Percentiles rank a stretch among this genome's conserved stretches.
Evolutionary conservation across 2,329 filamentous ascomycete genomes (phyloP).

Genomic region (Alternaria sp.): DNA sequence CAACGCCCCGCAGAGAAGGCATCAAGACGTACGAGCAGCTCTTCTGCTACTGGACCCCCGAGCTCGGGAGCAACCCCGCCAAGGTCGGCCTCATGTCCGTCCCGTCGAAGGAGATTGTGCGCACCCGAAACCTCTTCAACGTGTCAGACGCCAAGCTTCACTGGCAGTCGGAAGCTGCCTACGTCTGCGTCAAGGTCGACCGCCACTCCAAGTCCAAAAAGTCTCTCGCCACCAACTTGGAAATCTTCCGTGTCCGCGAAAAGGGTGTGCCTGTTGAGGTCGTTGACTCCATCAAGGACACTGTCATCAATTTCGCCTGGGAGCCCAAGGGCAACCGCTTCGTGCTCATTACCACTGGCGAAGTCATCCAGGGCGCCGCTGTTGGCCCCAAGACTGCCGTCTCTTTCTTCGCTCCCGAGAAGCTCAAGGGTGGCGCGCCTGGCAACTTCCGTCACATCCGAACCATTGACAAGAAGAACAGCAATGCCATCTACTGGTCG

Average conservation of each 20-base stretch:
- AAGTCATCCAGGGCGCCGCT: constrained; percentile 76
- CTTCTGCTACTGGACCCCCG: constrained; percentile 98
- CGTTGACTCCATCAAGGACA: constrained; percentile 96
- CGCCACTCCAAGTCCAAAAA: constrained; percentile 99
- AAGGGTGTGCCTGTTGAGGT: constrained; percentile 99
- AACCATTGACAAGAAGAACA: constrained; percentile 98
- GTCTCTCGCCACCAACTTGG: constrained; percentile 92
- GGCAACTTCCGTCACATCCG: constrained; percentile 97
- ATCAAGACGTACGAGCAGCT: constrained; percentile 94
- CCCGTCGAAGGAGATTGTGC: constrained; percentile 90
- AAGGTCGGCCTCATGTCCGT: constrained; percentile 97
- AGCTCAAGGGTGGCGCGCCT: constrained; percentile 77
- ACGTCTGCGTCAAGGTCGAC: constrained; percentile 98
- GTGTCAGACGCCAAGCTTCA: constrained; percentile 97
- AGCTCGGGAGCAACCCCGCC: constrained; percentile 96
- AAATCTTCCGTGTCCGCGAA: constrained; percentile 96
- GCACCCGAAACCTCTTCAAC: constrained; percentile 96
- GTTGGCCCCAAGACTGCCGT: constrained; percentile 94
- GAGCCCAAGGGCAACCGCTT: constrained; percentile 98
- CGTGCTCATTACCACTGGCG: constrained; percentile 92
- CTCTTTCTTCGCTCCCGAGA: constrained; percentile 96
- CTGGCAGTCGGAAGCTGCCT: constrained; percentile 94
- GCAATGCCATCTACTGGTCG: constrained; percentile 99
- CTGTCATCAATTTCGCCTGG: constrained; percentile 99
- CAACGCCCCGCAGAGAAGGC: constrained; percentile 79